phyloP scores from a whole-genome alignment of 164 flowering plant species.

The Umbellularia californica region DNA sequence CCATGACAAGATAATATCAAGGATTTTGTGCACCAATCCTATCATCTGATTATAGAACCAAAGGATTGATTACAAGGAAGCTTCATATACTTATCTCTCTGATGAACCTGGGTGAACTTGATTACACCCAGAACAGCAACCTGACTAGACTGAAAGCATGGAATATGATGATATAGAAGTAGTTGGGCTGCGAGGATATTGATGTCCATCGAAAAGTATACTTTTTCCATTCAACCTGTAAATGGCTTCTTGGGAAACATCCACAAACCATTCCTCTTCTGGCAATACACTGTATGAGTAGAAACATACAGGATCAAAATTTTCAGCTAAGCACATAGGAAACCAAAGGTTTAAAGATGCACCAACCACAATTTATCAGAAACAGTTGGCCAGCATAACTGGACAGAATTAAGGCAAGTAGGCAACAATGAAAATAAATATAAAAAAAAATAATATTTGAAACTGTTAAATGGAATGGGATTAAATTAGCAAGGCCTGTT shows the following conservation, averaged over 20 bases:
- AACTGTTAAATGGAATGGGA: no score
- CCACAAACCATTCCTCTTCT: conserved; percentile 88
- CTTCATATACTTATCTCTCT: conserved; percentile 13
- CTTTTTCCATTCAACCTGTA: conserved; percentile 73
- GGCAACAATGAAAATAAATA: background rate
- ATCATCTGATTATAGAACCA: conserved; percentile 2
- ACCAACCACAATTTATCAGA: background rate
- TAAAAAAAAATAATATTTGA: background rate
- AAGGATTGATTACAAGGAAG: background rate
- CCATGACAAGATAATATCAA: background rate
- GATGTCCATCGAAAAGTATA: conserved; percentile 59
- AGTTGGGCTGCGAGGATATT: conserved; percentile 83
- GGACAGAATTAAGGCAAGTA: background rate
- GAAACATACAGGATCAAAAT: background rate
- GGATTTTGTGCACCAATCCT: background rate
- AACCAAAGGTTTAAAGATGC: background rate
- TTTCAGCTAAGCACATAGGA: background rate
- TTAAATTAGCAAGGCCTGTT: background rate
- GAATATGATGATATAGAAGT: conserved; percentile 94
- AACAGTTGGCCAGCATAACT: background rate
- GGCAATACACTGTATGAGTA: conserved; percentile 59
- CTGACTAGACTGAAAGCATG: conserved; percentile 76
- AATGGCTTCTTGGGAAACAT: conserved; percentile 77
- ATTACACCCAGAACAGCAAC: conserved; percentile 56
- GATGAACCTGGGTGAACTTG: conserved; percentile 34